Evolutionary conservation across 129 eudicot species (phyloP).

Genomic region (Lactuca sativa): DNA sequence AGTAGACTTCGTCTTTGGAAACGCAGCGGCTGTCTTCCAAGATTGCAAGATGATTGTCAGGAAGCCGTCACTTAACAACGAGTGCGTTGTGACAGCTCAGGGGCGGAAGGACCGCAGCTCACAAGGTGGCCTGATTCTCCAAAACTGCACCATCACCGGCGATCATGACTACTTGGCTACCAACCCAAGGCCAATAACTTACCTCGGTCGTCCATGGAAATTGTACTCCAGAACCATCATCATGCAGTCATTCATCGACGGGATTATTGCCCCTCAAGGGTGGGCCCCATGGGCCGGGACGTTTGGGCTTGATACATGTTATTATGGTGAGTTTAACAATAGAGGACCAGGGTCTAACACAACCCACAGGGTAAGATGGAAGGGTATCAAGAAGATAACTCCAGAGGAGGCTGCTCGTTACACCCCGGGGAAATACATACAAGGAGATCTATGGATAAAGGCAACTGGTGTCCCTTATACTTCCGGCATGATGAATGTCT

Average conservation of each 20-base stretch:
- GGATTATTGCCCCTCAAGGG: slow-evolving; percentile 43
- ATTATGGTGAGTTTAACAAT: slow-evolving; percentile 41
- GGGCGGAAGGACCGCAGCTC: slow-evolving; percentile 29
- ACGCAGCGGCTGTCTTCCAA: slow-evolving; percentile 47
- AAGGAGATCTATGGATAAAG: slow-evolving; percentile 42
- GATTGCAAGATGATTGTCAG: slow-evolving; percentile 49
- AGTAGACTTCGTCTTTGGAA: slow-evolving; percentile 64
- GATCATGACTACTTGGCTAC: slow-evolving; percentile 10
- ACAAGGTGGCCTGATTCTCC: slow-evolving; percentile 35
- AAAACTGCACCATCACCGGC: slow-evolving; percentile 43
- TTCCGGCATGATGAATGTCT: slow-evolving; percentile 42
- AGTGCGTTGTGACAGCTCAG: slow-evolving; percentile 59
- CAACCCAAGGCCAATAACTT: slow-evolving; percentile 4
- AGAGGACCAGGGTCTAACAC: slow-evolving; percentile 40
- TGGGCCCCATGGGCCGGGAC: slow-evolving; percentile 49
- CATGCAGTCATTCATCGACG: slow-evolving; percentile 45
- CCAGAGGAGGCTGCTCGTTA: slow-evolving; percentile 24
- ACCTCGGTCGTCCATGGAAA: slow-evolving; percentile 70
- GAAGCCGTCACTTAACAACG: slow-evolving; percentile 32
- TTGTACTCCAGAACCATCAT: slow-evolving; percentile 44
- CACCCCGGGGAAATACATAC: slow-evolving; percentile 36
- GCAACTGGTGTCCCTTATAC: slow-evolving; percentile 39
- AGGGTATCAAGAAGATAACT: slow-evolving; percentile 30
- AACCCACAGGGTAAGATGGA: slow-evolving; percentile 39
- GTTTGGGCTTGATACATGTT: slow-evolving; percentile 34